phyloP scores from a whole-genome alignment of 768 basidiomycete genomes.

The Xerocomus spinulosus region DNA sequence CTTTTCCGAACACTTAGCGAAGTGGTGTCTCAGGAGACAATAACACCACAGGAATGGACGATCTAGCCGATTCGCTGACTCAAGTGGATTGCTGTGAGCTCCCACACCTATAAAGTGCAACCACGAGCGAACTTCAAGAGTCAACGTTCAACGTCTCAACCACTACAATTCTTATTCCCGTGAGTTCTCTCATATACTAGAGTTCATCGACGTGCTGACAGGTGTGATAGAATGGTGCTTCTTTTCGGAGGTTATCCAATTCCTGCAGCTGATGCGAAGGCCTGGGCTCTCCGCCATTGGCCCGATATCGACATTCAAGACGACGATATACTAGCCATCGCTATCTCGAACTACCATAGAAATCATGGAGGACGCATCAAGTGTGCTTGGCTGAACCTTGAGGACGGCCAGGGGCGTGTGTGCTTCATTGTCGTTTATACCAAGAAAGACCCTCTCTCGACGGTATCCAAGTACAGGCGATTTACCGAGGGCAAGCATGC shows the following conservation, averaged over 20 bases:
- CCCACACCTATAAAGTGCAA: too few relatives aligned
- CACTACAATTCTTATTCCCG: background rate
- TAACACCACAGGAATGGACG: too few relatives aligned
- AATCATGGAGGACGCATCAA: background rate
- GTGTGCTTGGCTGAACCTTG: background rate
- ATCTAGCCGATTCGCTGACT: too few relatives aligned
- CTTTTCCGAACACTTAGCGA: too few relatives aligned
- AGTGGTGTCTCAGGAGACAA: too few relatives aligned
- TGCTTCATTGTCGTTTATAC: background rate
- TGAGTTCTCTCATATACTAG: background rate
- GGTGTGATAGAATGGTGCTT: background rate
- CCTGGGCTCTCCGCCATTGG: conserved; percentile 5
- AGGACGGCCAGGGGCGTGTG: background rate
- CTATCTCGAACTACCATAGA: background rate
- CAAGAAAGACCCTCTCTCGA: conserved; percentile 1
- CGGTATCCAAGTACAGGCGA: background rate
- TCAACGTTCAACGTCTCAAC: too few relatives aligned
- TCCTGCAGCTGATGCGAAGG: background rate
- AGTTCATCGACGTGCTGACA: background rate
- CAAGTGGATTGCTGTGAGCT: too few relatives aligned
- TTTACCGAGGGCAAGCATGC: background rate
- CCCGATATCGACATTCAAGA: conserved; percentile 8
- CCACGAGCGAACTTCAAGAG: too few relatives aligned
- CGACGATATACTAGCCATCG: background rate
- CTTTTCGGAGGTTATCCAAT: background rate